phyloP scores from a whole-genome alignment of 345 rosid genomes.

The Luvunga scandens region DNA sequence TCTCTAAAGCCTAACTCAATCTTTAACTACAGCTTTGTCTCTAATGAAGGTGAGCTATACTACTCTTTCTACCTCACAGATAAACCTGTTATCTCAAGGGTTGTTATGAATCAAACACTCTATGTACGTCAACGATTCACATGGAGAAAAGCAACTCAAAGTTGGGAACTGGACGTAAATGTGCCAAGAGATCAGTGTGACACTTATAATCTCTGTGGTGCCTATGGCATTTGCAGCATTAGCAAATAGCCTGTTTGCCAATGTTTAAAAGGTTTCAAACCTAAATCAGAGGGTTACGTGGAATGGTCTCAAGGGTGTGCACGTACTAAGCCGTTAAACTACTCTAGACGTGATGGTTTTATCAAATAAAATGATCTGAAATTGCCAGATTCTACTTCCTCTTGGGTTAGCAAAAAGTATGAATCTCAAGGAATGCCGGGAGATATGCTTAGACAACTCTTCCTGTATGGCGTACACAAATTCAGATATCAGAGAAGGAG shows the following conservation, averaged over 20 bases:
- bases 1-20: slow-evolving; percentile 10
- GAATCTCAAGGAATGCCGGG: slow-evolving; percentile 25
- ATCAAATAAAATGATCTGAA: slow-evolving; percentile 20
- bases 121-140: slow-evolving; percentile 24
- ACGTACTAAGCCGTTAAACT: slow-evolving; percentile 27
- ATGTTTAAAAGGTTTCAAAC: slow-evolving; percentile 17
- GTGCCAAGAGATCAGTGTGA: slow-evolving; percentile 32
- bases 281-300: neutral
- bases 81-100: slow-evolving; percentile 25
- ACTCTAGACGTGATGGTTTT: slow-evolving; percentile 34
- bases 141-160: slow-evolving; percentile 35
- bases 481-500: too few relatives aligned
- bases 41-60: slow-evolving; percentile 26
- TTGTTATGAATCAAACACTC: slow-evolving; percentile 23
- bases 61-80: slow-evolving; percentile 19
- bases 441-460: slow-evolving; percentile 34
- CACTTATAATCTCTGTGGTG: neutral
- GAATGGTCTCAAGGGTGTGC: slow-evolving; percentile 28
- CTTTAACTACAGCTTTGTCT: slow-evolving; percentile 25
- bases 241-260: slow-evolving; percentile 1
- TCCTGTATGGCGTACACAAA: neutral
- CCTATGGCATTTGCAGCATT: neutral
- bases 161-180: slow-evolving; percentile 29
- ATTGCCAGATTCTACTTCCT: slow-evolving; percentile 27
- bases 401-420: slow-evolving; percentile 16